Conservation (phyloP, 1,284 basidiomycete species). For the Cerrena zonata region DNA sequence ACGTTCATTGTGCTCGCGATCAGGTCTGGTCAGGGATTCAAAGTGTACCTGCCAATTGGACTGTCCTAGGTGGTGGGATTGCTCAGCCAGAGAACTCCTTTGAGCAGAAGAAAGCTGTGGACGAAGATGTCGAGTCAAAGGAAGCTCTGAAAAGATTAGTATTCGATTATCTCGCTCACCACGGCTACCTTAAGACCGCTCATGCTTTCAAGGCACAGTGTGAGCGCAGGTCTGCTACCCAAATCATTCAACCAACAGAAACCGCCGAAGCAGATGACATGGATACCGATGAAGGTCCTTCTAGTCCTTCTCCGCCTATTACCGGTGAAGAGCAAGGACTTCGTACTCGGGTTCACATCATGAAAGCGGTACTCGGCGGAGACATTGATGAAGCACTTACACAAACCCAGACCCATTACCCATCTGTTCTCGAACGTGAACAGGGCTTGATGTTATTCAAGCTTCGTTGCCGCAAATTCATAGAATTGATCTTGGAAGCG, state of each 20-base stretch:
- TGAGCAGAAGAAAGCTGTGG: neutral
- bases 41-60: slow-evolving; percentile 36
- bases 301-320: slow-evolving; percentile 9
- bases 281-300: slow-evolving; percentile 21
- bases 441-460: slow-evolving; percentile 68
- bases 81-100: slow-evolving; percentile 2
- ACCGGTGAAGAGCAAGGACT: slow-evolving; percentile 40
- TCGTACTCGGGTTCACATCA: slow-evolving; percentile 61
- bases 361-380: slow-evolving; percentile 62
- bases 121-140: slow-evolving; percentile 28
- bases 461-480: slow-evolving; percentile 74
- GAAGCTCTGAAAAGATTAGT: slow-evolving; percentile 63
- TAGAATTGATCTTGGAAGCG: slow-evolving; percentile 70
- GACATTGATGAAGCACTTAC: slow-evolving; percentile 67
- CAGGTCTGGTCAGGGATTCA: slow-evolving; percentile 61
- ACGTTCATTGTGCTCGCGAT: slow-evolving; percentile 64
- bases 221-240: slow-evolving; percentile 9
- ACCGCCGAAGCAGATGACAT: slow-evolving; percentile 33
- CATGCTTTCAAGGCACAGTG: slow-evolving; percentile 51
- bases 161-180: slow-evolving; percentile 72
- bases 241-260: slow-evolving; percentile 8
- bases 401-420: slow-evolving; percentile 50
- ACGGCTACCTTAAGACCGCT: slow-evolving; percentile 69
- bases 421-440: slow-evolving; percentile 59
- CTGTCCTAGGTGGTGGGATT: slow-evolving; percentile 21